Evolutionary conservation across 1,139 yeast species (phyloP).

Genomic region (Geotrichum histeridarum): DNA sequence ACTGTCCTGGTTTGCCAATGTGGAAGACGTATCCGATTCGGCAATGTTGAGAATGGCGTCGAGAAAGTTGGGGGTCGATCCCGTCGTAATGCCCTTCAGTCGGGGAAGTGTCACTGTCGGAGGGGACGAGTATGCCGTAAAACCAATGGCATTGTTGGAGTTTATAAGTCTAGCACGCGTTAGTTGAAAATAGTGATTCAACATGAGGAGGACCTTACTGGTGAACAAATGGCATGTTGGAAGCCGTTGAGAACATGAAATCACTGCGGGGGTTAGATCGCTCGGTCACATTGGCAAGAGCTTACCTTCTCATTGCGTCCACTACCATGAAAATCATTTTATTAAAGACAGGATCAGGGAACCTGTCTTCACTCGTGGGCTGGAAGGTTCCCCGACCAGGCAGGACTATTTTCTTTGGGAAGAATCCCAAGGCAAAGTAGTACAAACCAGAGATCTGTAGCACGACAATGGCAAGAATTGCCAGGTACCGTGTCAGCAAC

Average conservation of each 20-base stretch:
- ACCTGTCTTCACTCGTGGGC: constrained; percentile 25
- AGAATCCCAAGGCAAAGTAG: constrained; percentile 74
- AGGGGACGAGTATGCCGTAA: constrained; percentile 87
- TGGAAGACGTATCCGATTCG: constrained; percentile 79
- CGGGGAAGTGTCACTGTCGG: constrained; percentile 96
- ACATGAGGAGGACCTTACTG: constrained; percentile 19
- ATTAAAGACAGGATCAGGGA: constrained; percentile 50
- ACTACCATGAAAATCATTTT: constrained; percentile 76
- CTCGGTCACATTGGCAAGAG: background rate
- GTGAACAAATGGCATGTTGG: constrained; percentile 66
- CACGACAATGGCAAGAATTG: constrained; percentile 32
- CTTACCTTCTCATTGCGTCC: constrained; percentile 66
- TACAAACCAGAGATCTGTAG: constrained; percentile 51
- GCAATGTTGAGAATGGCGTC: constrained; percentile 94
- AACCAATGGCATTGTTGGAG: constrained; percentile 70
- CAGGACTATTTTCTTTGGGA: constrained; percentile 75
- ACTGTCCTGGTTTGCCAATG: constrained; percentile 71
- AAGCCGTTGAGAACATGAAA: constrained; percentile 58
- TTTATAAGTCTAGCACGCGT: constrained; percentile 44
- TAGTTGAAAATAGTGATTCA: background rate
- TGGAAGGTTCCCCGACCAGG: constrained; percentile 46
- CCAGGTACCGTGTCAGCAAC: constrained; percentile 18
- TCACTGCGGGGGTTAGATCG: constrained; percentile 47
- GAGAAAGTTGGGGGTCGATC: constrained; percentile 88
- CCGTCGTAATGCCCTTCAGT: constrained; percentile 89